A percentile compares a stretch with the other conserved stretches of the same genome.
Evolutionary conservation across 192 early-diverging fungal species (phyloP).

Genomic region (Phycomyces blakesleeanus): DNA sequence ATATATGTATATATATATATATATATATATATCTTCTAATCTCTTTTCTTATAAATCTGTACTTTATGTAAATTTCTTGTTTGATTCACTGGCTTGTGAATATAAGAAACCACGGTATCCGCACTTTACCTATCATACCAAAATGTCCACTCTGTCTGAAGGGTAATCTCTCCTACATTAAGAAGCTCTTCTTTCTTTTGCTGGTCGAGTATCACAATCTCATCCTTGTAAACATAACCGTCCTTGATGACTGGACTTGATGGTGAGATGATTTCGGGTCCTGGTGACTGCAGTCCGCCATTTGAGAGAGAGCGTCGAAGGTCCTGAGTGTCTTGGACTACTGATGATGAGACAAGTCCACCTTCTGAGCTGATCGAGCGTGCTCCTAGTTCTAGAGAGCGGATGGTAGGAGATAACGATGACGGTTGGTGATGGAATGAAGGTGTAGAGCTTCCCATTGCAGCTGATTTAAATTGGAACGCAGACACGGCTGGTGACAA

Average conservation of each 20-base stretch:
- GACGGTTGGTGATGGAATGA: neutral
- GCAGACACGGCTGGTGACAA: slow-evolving; percentile 26
- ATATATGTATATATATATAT: too few relatives aligned
- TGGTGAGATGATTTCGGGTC: neutral
- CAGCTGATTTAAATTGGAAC: slow-evolving; percentile 16
- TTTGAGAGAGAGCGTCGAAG: neutral
- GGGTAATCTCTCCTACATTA: slow-evolving; percentile 7
- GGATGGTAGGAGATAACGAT: slow-evolving; percentile 4
- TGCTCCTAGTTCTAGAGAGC: neutral
- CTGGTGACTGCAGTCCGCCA: neutral
- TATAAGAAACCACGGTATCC: neutral
- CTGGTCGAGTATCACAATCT: slow-evolving; percentile 12
- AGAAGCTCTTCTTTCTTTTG: slow-evolving; percentile 7
- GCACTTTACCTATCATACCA: slow-evolving; percentile 32
- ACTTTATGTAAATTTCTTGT: too few relatives aligned
- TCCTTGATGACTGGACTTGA: slow-evolving; percentile 4
- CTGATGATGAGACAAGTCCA: neutral
- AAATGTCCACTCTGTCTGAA: slow-evolving; percentile 27
- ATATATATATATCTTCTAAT: too few relatives aligned
- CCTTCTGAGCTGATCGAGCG: neutral
- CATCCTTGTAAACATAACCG: slow-evolving; percentile 20
- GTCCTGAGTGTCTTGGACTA: neutral
- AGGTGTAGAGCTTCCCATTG: neutral
- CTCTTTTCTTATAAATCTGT: too few relatives aligned
- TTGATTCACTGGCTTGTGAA: too few relatives aligned